Conservation (phyloP, 768 basidiomycete species). For the Suillus brevipes region DNA sequence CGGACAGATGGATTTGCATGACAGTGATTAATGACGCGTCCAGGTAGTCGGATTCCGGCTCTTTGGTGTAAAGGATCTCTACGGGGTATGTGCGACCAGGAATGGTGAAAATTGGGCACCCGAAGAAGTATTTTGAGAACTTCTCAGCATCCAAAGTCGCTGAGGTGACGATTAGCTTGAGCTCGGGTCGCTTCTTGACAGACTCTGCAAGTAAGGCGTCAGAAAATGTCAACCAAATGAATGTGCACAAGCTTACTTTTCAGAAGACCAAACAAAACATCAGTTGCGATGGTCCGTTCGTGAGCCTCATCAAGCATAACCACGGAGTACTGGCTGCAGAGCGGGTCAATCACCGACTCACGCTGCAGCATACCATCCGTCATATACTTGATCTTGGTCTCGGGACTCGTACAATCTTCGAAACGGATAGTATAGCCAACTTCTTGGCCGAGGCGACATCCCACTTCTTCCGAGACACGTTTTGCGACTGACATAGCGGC, state of each 20-base stretch:
- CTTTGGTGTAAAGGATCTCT: slow-evolving; percentile 97
- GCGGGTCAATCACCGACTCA: slow-evolving; percentile 94
- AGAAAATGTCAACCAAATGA: slow-evolving; percentile 7
- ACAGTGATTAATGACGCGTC: slow-evolving; percentile 98
- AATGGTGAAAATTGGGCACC: slow-evolving; percentile 98
- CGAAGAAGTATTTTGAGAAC: slow-evolving; percentile 99
- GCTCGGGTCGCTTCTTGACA: slow-evolving; percentile 89
- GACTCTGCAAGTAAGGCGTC: slow-evolving; percentile 62
- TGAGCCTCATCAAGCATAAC: slow-evolving; percentile 99
- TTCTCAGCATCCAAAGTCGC: slow-evolving; percentile 99
- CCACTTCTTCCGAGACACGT: slow-evolving; percentile 97
- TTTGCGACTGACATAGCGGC: slow-evolving; percentile 99
- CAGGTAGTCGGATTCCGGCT: slow-evolving; percentile 95
- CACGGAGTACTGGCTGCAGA: slow-evolving; percentile 89
- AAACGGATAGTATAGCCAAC: slow-evolving; percentile 99
- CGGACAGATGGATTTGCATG: slow-evolving; percentile 99
- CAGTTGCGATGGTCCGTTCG: slow-evolving; percentile 97
- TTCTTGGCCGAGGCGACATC: slow-evolving; percentile 94
- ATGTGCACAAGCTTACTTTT: slow-evolving; percentile 48
- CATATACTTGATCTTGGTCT: slow-evolving; percentile 99
- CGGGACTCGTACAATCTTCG: slow-evolving; percentile 98
- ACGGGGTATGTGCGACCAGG: slow-evolving; percentile 99
- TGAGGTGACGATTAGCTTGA: slow-evolving; percentile 97
- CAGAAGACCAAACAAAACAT: slow-evolving; percentile 93
- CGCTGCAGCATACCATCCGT: slow-evolving; percentile 99